A percentile compares a stretch with the other conserved stretches of the same genome.
Conservation (phyloP, 768 basidiomycete genomes). For the Lentinus tigrinus region DNA sequence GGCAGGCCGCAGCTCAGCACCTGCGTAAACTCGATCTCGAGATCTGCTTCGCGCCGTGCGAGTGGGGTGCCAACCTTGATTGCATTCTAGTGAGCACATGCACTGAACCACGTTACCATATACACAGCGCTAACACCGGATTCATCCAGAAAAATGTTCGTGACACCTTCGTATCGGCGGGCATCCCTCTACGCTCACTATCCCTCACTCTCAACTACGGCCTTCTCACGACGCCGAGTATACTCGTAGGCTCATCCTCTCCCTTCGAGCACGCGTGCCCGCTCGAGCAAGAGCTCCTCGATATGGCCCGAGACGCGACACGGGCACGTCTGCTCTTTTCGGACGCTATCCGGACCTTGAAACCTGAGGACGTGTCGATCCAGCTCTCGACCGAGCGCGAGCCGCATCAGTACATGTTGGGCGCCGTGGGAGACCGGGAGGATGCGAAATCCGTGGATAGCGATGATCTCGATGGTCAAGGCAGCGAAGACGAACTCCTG, state of each 20-base stretch:
- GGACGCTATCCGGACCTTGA: neutral
- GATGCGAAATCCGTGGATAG: neutral
- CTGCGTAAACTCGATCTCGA: neutral
- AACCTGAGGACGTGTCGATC: neutral
- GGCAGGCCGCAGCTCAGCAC: neutral
- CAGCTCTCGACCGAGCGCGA: neutral
- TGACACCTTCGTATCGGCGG: neutral
- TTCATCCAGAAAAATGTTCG: neutral
- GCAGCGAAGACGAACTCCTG: neutral
- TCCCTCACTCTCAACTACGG: slow-evolving; percentile 3
- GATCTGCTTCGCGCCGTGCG: neutral
- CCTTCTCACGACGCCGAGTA: neutral
- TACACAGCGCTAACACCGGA: neutral
- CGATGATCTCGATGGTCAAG: neutral
- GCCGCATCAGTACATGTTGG: neutral
- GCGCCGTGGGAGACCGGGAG: neutral
- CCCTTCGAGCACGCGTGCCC: neutral
- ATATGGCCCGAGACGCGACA: neutral
- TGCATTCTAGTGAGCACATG: neutral
- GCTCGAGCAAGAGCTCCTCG: neutral
- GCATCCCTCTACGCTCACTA: slow-evolving; percentile 1
- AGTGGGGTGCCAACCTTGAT: neutral
- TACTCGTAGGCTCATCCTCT: neutral
- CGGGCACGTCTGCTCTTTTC: neutral
- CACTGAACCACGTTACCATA: too few species aligned